A percentile compares a stretch with the other conserved stretches of the same genome.
phyloP scores from a whole-genome alignment of 768 basidiomycete genomes.

The Trametes meyenii region DNA sequence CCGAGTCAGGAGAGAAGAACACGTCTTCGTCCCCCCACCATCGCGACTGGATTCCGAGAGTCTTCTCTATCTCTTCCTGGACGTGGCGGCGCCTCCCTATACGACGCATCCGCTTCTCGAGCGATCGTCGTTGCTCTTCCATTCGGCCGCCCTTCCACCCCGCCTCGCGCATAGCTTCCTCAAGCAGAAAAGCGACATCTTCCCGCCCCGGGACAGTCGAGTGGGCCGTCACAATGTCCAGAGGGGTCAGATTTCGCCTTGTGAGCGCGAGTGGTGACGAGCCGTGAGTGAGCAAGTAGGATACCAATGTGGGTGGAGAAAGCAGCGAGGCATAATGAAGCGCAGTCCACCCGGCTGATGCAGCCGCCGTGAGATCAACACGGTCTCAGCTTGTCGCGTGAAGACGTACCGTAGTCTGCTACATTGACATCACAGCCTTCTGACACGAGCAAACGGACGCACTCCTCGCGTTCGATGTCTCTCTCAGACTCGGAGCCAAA shows the following conservation, averaged over 20 bases:
- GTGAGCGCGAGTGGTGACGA: conserved; percentile 83
- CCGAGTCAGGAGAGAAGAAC: conserved; percentile 37
- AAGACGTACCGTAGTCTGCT: conserved; percentile 62
- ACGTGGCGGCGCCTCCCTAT: conserved; percentile 55
- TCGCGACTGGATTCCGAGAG: conserved; percentile 55
- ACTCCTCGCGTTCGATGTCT: conserved; percentile 90
- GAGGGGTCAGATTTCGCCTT: conserved; percentile 76
- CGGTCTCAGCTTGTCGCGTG: conserved; percentile 1
- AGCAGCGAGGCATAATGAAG: conserved; percentile 90
- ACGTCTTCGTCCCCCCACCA: conserved; percentile 67
- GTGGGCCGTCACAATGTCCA: conserved; percentile 89
- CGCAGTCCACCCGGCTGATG: conserved; percentile 89
- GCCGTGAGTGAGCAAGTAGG: conserved; percentile 90
- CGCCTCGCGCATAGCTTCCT: conserved; percentile 84
- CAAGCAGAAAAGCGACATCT: conserved; percentile 84
- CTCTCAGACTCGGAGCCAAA: conserved; percentile 82
- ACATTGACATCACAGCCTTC: conserved; percentile 70
- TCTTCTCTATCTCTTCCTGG: conserved; percentile 58
- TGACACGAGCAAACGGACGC: conserved; percentile 74
- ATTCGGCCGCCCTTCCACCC: conserved; percentile 82
- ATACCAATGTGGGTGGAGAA: conserved; percentile 88
- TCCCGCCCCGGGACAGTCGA: conserved; percentile 79
- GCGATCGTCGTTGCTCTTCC: conserved; percentile 62
- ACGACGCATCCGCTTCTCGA: conserved; percentile 61
- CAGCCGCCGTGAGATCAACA: neutral